A percentile compares a stretch with the other conserved stretches of the same genome.
Conservation (phyloP, 208 protist species). For the Leishmania tropica region DNA sequence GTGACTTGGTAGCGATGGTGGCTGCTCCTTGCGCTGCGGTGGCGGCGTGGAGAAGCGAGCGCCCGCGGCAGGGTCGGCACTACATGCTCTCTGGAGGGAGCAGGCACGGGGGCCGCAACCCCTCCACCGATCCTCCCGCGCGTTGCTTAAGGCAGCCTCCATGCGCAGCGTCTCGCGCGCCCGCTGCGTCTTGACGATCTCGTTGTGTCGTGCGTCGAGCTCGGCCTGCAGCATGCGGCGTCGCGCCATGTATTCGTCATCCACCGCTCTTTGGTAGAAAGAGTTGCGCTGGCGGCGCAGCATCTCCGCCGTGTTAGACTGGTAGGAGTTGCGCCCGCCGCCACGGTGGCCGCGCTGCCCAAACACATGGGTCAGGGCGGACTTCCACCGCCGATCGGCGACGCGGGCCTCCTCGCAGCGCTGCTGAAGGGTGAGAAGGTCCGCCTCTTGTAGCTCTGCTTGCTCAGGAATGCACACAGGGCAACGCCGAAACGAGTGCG, state of each 20-base stretch:
- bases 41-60: background rate
- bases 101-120: background rate
- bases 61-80: background rate
- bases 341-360: slow-evolving; percentile 2
- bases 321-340: slow-evolving; percentile 16
- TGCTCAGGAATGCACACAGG: slow-evolving; percentile 66
- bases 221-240: slow-evolving; percentile 67
- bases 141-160: slow-evolving; percentile 17
- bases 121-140: background rate
- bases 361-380: slow-evolving; percentile 17
- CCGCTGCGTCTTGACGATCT: slow-evolving; percentile 35
- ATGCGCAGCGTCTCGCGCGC: slow-evolving; percentile 20
- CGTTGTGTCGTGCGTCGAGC: slow-evolving; percentile 52
- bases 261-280: slow-evolving; percentile 48
- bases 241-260: slow-evolving; percentile 59
- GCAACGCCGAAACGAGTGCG: slow-evolving; percentile 24
- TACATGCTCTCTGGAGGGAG: slow-evolving; percentile 1
- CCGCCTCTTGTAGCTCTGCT: slow-evolving; percentile 56
- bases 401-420: slow-evolving; percentile 43
- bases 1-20: background rate
- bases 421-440: slow-evolving; percentile 53
- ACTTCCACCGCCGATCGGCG: slow-evolving; percentile 34
- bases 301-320: slow-evolving; percentile 64
- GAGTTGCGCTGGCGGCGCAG: slow-evolving; percentile 59
- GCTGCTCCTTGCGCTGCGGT: background rate